phyloP scores from a whole-genome alignment of 495 filamentous ascomycete species.

The Aspergillus mulundensis region DNA sequence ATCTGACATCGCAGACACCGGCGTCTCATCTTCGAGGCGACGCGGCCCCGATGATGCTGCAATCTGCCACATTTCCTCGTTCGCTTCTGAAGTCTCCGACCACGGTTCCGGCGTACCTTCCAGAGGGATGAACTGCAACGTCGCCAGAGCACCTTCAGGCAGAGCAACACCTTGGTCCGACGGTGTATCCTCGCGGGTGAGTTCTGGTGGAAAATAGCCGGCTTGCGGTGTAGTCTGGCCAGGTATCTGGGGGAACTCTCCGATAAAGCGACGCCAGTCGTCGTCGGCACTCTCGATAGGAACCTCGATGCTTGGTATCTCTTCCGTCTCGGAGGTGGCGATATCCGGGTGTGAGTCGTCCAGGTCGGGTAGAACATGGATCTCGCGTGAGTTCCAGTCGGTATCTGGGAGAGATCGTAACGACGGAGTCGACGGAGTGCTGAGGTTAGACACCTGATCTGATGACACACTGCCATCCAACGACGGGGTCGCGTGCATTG shows the following conservation, averaged over 20 bases:
- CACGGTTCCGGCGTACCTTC: conserved; percentile 45
- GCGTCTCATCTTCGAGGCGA: conserved; percentile 43
- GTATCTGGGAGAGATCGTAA: conserved; percentile 53
- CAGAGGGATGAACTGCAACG: conserved; percentile 68
- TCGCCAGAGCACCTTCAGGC: conserved; percentile 71
- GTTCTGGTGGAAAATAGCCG: conserved; percentile 26
- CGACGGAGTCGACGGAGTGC: conserved; percentile 76
- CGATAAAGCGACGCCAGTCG: conserved; percentile 39
- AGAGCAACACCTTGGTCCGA: conserved; percentile 68
- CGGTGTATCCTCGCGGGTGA: conserved; percentile 27
- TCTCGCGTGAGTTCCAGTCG: conserved; percentile 36
- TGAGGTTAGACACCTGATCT: conserved; percentile 74
- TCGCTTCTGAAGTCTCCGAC: conserved; percentile 45
- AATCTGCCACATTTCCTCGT: conserved; percentile 46
- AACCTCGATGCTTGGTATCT: conserved; percentile 32
- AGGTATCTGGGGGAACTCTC: conserved; percentile 35
- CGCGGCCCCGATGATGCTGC: conserved; percentile 28
- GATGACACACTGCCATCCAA: conserved; percentile 84
- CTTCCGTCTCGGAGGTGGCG: conserved; percentile 5
- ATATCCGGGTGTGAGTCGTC: conserved; percentile 12
- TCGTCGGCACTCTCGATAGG: conserved; percentile 32
- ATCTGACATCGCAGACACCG: conserved; percentile 43
- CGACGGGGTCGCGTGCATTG: conserved; percentile 75
- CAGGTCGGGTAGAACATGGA: conserved; percentile 32
- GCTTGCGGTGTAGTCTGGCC: conserved; percentile 19